These are phyloP conservation scores for Xylariales sp. DNA, from an alignment of 2,329 filamentous ascomycete genomes.

Conservation along the genomic window DNA sequence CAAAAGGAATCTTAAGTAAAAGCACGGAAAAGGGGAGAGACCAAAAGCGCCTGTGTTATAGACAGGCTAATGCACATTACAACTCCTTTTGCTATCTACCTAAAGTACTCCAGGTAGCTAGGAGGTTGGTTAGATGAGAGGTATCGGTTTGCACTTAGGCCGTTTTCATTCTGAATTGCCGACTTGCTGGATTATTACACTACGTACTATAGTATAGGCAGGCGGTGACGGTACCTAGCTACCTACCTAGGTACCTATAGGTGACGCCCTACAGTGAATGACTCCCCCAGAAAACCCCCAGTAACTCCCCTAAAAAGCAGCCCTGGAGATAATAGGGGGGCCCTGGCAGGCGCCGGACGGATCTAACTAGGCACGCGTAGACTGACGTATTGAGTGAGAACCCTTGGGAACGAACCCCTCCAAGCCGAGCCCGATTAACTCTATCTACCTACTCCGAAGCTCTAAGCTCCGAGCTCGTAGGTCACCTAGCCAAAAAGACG, in stretches of 20 bases:
- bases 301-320: too few species aligned
- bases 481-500: conserved; percentile 21
- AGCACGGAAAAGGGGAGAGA: not conserved
- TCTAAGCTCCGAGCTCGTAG: conserved; percentile 22
- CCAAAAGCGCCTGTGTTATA: not conserved
- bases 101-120: too few species aligned
- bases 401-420: conserved; percentile 22
- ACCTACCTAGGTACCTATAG: not conserved
- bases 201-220: too few species aligned
- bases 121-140: not conserved
- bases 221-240: too few species aligned
- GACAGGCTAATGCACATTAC: not conserved
- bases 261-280: not conserved
- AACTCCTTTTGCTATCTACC: not conserved
- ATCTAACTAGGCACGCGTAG: too few species aligned
- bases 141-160: too few species aligned
- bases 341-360: too few species aligned
- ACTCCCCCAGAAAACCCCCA: too few species aligned
- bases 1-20: not conserved
- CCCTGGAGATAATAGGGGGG: too few species aligned
- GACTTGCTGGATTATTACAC: too few species aligned
- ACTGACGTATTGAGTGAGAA: too few species aligned
- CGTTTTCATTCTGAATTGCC: too few species aligned
- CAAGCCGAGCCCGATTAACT: conserved; percentile 2
- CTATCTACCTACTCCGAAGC: not conserved